Evolutionary conservation across 768 basidiomycete species (phyloP).

Genomic region (Artomyces pyxidatus): DNA sequence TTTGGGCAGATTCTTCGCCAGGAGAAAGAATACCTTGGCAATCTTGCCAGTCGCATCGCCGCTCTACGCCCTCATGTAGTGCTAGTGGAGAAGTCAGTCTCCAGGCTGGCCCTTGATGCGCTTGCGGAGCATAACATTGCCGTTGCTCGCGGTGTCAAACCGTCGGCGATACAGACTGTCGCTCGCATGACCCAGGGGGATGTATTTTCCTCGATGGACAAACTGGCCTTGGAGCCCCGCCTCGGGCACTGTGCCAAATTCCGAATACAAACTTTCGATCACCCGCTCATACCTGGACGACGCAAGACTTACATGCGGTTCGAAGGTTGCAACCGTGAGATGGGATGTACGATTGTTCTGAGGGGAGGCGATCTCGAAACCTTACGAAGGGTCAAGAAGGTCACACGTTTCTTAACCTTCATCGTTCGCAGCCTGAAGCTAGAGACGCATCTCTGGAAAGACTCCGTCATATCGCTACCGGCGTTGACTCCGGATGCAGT

Average conservation of each 20-base stretch:
- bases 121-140: conserved; percentile 80
- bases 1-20: conserved; percentile 87
- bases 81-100: conserved; percentile 86
- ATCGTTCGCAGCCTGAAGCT: conserved; percentile 90
- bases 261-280: conserved; percentile 89
- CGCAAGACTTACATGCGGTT: conserved; percentile 98
- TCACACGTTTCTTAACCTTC: conserved; percentile 86
- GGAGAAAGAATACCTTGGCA: conserved; percentile 87
- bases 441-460: conserved; percentile 92
- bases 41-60: conserved; percentile 83
- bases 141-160: conserved; percentile 85
- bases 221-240: conserved; percentile 80
- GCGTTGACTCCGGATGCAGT: conserved; percentile 58
- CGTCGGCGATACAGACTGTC: conserved; percentile 78
- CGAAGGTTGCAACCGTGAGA: conserved; percentile 87
- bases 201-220: conserved; percentile 92
- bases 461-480: conserved; percentile 72
- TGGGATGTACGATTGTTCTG: conserved; percentile 91
- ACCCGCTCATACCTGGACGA: conserved; percentile 85
- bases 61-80: conserved; percentile 88
- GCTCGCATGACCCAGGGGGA: conserved; percentile 94
- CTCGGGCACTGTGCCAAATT: conserved; percentile 84
- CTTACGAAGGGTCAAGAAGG: conserved; percentile 80
- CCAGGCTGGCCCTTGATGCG: conserved; percentile 81
- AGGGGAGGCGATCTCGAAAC: conserved; percentile 81